Percentiles rank a stretch among this genome's conserved stretches.
These are phyloP conservation scores for Yamadazyma dushanensis DNA, from an alignment of 1,139 yeast species.

Conservation along the genomic window DNA sequence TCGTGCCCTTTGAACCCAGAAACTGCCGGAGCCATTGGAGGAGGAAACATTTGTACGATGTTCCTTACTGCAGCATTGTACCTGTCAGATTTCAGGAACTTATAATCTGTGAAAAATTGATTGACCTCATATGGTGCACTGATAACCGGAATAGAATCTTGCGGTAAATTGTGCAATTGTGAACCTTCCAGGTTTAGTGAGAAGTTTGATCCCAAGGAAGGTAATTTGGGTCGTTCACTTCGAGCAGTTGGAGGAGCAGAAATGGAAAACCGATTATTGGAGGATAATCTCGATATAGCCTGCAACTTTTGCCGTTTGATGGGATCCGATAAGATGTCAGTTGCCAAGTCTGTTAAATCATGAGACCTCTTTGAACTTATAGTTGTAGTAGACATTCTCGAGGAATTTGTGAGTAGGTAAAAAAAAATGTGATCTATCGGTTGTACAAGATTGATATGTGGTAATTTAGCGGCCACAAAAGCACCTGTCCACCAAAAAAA, in stretches of 20 bases:
- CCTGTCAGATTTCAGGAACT: constrained; percentile 15
- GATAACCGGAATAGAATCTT: constrained; percentile 38
- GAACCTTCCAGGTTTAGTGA: constrained; percentile 4
- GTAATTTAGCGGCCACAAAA: constrained; percentile 1
- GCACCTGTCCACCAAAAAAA: not conserved
- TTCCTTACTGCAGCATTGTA: constrained; percentile 22
- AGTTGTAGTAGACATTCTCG: not conserved
- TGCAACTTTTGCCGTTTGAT: constrained; percentile 12
- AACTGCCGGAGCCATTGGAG: constrained; percentile 40
- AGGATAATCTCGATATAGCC: constrained; percentile 5
- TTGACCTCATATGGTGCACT: constrained; percentile 28
- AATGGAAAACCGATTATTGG: not conserved
- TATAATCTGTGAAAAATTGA: constrained; percentile 40
- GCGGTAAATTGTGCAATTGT: constrained; percentile 28
- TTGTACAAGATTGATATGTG: not conserved
- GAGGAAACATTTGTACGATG: constrained; percentile 38
- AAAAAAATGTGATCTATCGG: not conserved
- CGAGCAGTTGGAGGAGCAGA: not conserved
- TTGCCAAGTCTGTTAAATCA: constrained; percentile 6
- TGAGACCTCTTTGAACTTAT: not conserved
- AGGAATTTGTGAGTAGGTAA: not conserved
- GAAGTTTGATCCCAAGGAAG: not conserved
- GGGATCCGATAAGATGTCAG: constrained; percentile 12
- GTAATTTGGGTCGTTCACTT: not conserved
- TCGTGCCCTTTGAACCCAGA: constrained; percentile 16